Evolutionary conservation across 2,329 filamentous ascomycete genomes (phyloP).

Genomic region (Epichloe festucae): DNA sequence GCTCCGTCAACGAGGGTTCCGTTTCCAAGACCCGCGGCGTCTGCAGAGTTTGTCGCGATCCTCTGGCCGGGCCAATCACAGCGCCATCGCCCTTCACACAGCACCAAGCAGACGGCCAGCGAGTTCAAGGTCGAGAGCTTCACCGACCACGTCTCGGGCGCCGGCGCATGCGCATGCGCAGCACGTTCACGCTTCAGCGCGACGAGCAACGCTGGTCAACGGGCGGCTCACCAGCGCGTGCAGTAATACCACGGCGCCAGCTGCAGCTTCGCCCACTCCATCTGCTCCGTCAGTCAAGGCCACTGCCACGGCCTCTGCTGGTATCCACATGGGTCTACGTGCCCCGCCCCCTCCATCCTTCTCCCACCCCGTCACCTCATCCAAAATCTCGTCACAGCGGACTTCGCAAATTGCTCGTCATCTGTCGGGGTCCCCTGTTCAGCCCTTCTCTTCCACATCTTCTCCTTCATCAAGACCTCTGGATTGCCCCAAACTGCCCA

Average conservation of each 20-base stretch:
- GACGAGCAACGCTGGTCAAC: not conserved
- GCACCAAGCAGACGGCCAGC: not conserved
- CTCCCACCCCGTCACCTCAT: conserved; percentile 14
- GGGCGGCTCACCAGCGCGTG: not conserved
- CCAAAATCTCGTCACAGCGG: conserved; percentile 36
- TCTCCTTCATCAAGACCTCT: conserved; percentile 10
- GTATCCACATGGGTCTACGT: conserved; percentile 14
- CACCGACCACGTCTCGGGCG: not conserved
- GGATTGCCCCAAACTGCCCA: conserved; percentile 11
- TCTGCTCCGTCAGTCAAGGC: not conserved
- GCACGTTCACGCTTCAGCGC: not conserved
- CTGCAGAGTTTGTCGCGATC: conserved; percentile 5
- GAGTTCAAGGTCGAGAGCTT: not conserved
- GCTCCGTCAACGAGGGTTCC: conserved; percentile 1
- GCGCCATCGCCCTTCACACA: conserved; percentile 1
- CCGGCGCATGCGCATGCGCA: not conserved
- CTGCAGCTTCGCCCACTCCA: not conserved
- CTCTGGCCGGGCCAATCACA: conserved; percentile 7
- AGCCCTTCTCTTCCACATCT: conserved; percentile 8
- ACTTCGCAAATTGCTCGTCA: conserved; percentile 44
- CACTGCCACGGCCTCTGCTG: not conserved
- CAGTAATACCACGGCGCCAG: not conserved
- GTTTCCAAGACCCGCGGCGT: conserved; percentile 5
- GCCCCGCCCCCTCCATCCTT: conserved; percentile 27
- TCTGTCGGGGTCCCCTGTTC: conserved; percentile 22